Evolutionary conservation across 345 rosid genomes (phyloP), one percentile per base, ranked within the genome.

Genomic region (Euphorbia peplus): DNA sequence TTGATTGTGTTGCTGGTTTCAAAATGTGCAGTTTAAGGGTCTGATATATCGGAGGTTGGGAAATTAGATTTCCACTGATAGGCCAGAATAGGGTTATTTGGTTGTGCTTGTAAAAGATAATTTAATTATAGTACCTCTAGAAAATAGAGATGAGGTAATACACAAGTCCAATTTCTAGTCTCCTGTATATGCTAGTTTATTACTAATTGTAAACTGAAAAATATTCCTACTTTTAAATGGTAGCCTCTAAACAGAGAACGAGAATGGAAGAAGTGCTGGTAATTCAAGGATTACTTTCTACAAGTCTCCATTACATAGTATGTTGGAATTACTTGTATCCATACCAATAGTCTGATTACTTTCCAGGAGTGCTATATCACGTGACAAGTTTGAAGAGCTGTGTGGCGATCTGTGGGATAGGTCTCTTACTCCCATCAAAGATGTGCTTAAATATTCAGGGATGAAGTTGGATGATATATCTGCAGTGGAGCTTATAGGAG

Each of bases 321-420:
- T 50, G 10, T 18, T 19, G 4, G 21, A 44, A 22, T 2, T 24
- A 53, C 25, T 21, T 1, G 2, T 22, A 53, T 53, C n/a, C n/a
- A 53, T 53, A 53, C 22, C n/a, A 19, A 16, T 62, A 39, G n/a
- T 29, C 18, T 29, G n/a, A n/a, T n/a, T n/a, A n/a, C n/a, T 53
- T 70, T 66, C 18, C 85, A 95, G 99, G 98, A 92, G 99, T 90
- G 78, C 92, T 61, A 83, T 95, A 46, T 53, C 98, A 54, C 97
- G 99, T 56, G 92, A 95, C 71, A 95, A 92, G 77, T 95, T 95
- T 78, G 99, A 95, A 83, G 98, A 95, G 73, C 92, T 95, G 39
- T 90, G 99, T 77, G 79, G 71, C 72, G 99, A 95, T 80, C 75
- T 92, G 60, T 95, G 99, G 99, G 98, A 87, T 22, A 90, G 83